Conservation (phyloP, 1,139 yeast genomes). For the Kurtzmaniella quercitrusa region DNA sequence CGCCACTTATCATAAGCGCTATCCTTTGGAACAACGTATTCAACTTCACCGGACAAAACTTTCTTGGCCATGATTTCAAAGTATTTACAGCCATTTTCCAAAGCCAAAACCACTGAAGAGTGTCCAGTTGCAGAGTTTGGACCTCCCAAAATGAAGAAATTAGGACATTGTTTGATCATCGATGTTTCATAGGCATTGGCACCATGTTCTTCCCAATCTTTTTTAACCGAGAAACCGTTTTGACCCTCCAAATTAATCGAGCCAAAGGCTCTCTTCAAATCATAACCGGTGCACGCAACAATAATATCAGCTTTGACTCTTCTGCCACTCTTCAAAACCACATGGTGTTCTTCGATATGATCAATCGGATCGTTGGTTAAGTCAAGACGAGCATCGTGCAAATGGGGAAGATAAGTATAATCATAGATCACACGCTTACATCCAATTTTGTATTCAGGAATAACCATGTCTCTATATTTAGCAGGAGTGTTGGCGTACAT, state of each 20-base stretch:
- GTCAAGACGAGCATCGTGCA: slow-evolving; percentile 29
- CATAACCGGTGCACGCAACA: slow-evolving; percentile 44
- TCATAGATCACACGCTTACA: slow-evolving; percentile 42
- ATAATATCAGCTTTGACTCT: slow-evolving; percentile 34
- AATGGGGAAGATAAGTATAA: slow-evolving; percentile 30
- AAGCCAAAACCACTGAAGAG: slow-evolving; percentile 39
- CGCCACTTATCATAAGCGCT: slow-evolving; percentile 36
- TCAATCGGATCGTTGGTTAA: slow-evolving; percentile 22
- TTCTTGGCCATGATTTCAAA: slow-evolving; percentile 21
- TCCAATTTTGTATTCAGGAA: slow-evolving; percentile 40
- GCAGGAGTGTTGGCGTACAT: slow-evolving; percentile 31
- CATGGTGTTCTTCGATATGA: slow-evolving; percentile 24
- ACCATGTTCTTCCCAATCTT: slow-evolving; percentile 30
- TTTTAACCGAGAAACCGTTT: slow-evolving; percentile 19
- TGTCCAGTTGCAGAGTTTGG: slow-evolving; percentile 46
- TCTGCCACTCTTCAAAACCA: slow-evolving; percentile 27
- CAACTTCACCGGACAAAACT: slow-evolving; percentile 26
- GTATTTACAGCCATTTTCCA: slow-evolving; percentile 33
- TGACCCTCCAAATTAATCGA: slow-evolving; percentile 23
- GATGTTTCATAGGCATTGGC: slow-evolving; percentile 34
- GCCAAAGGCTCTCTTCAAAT: slow-evolving; percentile 17
- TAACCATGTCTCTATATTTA: slow-evolving; percentile 26
- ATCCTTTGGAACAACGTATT: slow-evolving; percentile 28
- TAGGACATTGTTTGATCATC: slow-evolving; percentile 33
- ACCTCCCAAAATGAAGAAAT: slow-evolving; percentile 34